Base-by-base conservation (phyloP, 441 rosid species). In the Adansonia madagascariensis region DNA sequence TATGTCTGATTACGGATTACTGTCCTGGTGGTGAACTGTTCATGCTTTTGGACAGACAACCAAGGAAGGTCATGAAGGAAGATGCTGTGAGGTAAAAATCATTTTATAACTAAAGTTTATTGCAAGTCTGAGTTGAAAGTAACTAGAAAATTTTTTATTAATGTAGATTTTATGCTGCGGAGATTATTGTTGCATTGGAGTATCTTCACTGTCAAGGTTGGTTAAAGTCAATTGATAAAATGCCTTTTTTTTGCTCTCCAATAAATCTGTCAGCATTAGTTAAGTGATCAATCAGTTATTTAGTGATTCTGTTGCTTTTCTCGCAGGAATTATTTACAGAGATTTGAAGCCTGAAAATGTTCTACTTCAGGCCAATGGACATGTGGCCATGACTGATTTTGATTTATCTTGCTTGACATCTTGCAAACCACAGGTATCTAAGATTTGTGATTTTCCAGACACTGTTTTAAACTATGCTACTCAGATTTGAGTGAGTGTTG, bases 191-290 rank as follows among this genome's bases (percentile, higher is more conserved):
- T 79, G 96, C 98, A 77, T 83, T 96, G 80, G 99, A 94, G 85
- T 96, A 94, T 84, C 99, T 96, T 87, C 99, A 96, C 81, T 96
- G 91, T 76, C 98, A 92, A 91, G 99, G 99, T 90, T 8, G 74
- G 31, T 47, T 79, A 74, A 62, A 63, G 1, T 77, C 66, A 31
- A 31, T 3, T 31, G 0, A 60, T 50, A 50, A 35, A 22, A 4
- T 31, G 35, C 35, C 35, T 31, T 31, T 31, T 31, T 31, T 31
- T 31, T 31, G 35, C 35, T 31, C 35, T 31, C 35, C 35, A 31
- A 31, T 31, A 4, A 6, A 8, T 2, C 41, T 15, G 8, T 63
- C 31, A 0, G 10, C 15, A 22, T 41, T 17, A 9, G 11, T 50
- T n/a, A 47, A 75, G 71, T 75, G 62, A 63, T 63, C 12, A 49